Evolutionary conservation across 129 eudicot genomes (phyloP), one percentile per base, ranked within the genome.

Genomic region (Tagetes erecta): DNA sequence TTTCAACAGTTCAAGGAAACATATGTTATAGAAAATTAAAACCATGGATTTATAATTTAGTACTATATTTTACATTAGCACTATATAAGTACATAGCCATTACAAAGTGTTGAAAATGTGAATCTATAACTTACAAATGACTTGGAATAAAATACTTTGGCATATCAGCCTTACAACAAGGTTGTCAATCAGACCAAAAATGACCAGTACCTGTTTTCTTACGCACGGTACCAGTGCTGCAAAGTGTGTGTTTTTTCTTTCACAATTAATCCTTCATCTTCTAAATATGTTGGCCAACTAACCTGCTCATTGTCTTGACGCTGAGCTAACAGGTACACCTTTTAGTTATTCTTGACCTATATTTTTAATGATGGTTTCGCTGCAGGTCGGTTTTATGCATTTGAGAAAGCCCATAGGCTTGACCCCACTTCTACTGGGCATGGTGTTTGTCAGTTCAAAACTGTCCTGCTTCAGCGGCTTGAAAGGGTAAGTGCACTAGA

Each of bases 391-490:
- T 95, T 95, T 79, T 95, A 95, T 88, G 99, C 99, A 45, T 95
- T 95, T 88, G 99, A 95, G 83, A 95, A 95, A 81, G 99, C 99
- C 75, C 99, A 95, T 76, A 82, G 85, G 45, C 80, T 95, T 87
- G 99, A 95, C 55, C 99, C 99, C 42, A 95, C 86, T 74, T 95
- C 99, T 1, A 91, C 96, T 81, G 99, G 99, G 44, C 97, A 97
- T 65, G 97, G 99, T 65, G 99, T 95, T 70, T 96, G 99, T 44
- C 99, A 95, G 74, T 95, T 95, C 76, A 95, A 91, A 83, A 95
- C 97, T 27, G 97, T 95, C 27, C 95, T 95, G 70, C 85, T 95
- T 78, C 99, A 95, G 63, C 84, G 97, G 27, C 96, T 95, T 49
- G 97, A 95, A 84, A 87, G 96, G 84, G 99, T 88, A 73, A 78